Base-by-base conservation (phyloP, 2,329 filamentous ascomycete species). In the Immersiporthe knoxdaviesiana region DNA sequence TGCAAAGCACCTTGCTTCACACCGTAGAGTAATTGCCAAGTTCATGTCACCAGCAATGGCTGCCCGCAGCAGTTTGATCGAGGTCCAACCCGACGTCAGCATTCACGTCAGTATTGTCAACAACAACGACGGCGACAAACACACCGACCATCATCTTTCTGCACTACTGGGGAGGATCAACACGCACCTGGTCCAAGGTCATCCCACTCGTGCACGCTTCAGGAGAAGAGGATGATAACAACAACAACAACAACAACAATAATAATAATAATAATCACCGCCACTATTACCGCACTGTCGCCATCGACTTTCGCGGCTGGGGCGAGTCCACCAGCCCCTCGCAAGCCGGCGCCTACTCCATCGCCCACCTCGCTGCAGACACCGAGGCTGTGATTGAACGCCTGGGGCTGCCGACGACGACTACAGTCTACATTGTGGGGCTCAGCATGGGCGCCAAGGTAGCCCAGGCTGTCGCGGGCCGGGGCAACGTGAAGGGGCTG, bases 371-470 rank as follows among this genome's bases (percentile, higher is more conserved):
- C 8, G 74, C 76, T 27, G 27, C 52, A 1, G 72, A 74, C 18
- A 72, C 75, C 10, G 70, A 75, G 18, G 63, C 66, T 3, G 71
- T 77, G 2, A 65, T 80, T 24, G 59, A 68, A 0, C 47, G 69
- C 18, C 59, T 74, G 6, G 37, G 37, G 16, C 30, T 73, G n/a
- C n/a, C n/a, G n/a, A n/a, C n/a, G n/a, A n/a, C n/a, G 30, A 30
- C 73, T 7, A 73, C 75, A 1, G 74, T 80, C 50, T 70, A 81
- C 27, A 71, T 81, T 3, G 68, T 80, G 50, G 78, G 79, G 2
- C 77, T 81, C 71, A 80, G 79, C 0, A 81, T 81, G 80, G 80
- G 80, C 3, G 79, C 76, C 21, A 81, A 81, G 65, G 76, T 81
- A 2, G 75, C 77, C 0, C 74, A 80, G 27, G 59, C 75, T 16